A percentile compares a stretch with the other conserved stretches of the same genome.
Conservation (phyloP, 2,329 filamentous ascomycete species). For the Ophiostoma ips region DNA sequence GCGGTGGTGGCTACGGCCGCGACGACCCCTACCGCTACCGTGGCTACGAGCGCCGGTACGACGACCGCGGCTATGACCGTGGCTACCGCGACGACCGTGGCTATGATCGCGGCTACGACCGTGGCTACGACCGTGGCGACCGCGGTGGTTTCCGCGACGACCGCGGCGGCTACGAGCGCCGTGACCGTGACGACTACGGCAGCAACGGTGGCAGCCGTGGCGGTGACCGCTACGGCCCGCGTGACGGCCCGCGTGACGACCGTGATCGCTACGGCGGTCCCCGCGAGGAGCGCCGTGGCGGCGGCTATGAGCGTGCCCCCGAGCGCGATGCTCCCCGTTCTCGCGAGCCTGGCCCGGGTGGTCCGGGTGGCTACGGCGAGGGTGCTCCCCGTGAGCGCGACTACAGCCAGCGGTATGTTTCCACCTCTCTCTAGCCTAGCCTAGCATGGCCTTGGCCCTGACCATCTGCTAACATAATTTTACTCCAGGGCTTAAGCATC, state of each 20-base stretch:
- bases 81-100: constrained; percentile 29
- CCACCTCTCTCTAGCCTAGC: neutral
- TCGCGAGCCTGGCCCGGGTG: constrained; percentile 18
- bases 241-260: constrained; percentile 30
- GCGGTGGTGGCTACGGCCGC: constrained; percentile 34
- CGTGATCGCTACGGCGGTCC: constrained; percentile 26
- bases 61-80: constrained; percentile 36
- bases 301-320: constrained; percentile 14
- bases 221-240: constrained; percentile 28
- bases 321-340: constrained; percentile 18
- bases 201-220: constrained; percentile 25
- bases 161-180: constrained; percentile 35
- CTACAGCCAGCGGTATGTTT: constrained; percentile 25
- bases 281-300: constrained; percentile 20
- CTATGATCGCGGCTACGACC: constrained; percentile 30
- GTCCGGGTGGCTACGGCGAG: constrained; percentile 27
- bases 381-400: constrained; percentile 29
- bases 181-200: constrained; percentile 29
- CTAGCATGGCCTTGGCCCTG: neutral
- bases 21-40: constrained; percentile 22
- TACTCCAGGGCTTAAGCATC: neutral
- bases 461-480: neutral
- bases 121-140: constrained; percentile 15
- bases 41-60: constrained; percentile 25
- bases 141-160: constrained; percentile 17